Evolutionary conservation across 176 grass and related monocot genomes (phyloP).

Genomic region (Neostapfia colusana): DNA sequence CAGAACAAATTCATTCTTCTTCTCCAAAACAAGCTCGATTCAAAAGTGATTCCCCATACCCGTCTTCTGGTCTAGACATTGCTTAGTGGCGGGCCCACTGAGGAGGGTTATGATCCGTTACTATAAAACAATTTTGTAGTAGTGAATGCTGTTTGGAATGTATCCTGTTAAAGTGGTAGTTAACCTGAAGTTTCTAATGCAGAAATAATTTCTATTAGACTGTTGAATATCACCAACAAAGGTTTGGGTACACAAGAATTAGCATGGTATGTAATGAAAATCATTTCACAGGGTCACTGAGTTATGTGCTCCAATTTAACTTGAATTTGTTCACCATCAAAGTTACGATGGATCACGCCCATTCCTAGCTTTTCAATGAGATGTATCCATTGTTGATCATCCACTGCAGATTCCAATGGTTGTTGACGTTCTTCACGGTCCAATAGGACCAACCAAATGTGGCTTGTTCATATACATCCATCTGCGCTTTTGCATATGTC

Average conservation of each 20-base stretch:
- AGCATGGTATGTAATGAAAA: not conserved
- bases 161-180: too few species aligned
- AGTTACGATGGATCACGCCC: not conserved
- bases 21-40: too few species aligned
- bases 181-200: not conserved
- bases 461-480: constrained; percentile 47
- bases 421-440: constrained; percentile 47
- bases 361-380: constrained; percentile 25
- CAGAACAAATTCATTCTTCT: too few species aligned
- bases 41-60: too few species aligned
- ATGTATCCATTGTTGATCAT: constrained; percentile 80
- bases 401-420: constrained; percentile 74
- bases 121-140: too few species aligned
- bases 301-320: not conserved
- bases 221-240: not conserved
- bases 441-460: constrained; percentile 82
- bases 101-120: too few species aligned
- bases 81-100: too few species aligned
- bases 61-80: too few species aligned
- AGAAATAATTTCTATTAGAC: not conserved
- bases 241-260: not conserved
- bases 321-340: not conserved
- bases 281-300: not conserved
- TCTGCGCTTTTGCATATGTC: constrained; percentile 41
- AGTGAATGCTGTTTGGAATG: too few species aligned